A percentile compares a stretch with the other conserved stretches of the same genome.
These are phyloP conservation scores for Globisporangium paddicum DNA, from an alignment of 352 stramenopile genomes.

Conservation along the genomic window DNA sequence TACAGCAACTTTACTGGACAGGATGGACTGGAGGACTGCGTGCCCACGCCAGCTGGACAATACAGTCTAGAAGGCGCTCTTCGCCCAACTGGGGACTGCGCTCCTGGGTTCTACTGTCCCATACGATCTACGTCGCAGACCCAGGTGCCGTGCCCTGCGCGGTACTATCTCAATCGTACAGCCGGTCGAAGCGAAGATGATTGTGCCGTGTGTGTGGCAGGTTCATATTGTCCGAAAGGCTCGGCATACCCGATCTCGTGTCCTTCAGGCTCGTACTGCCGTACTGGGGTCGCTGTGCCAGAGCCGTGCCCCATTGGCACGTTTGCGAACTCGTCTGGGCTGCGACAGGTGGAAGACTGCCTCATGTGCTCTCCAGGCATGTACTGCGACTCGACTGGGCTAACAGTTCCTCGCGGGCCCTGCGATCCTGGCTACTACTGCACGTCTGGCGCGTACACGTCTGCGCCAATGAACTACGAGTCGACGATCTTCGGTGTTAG, in stretches of 20 bases:
- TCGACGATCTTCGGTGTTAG: slow-evolving; percentile 56
- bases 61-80: slow-evolving; percentile 65
- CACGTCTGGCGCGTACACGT: slow-evolving; percentile 83
- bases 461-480: slow-evolving; percentile 81
- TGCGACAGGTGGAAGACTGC: slow-evolving; percentile 85
- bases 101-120: slow-evolving; percentile 85
- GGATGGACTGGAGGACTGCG: slow-evolving; percentile 69
- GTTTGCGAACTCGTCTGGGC: slow-evolving; percentile 74
- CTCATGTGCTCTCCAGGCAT: slow-evolving; percentile 80
- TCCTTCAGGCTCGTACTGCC: slow-evolving; percentile 84
- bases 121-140: slow-evolving; percentile 54
- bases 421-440: slow-evolving; percentile 93
- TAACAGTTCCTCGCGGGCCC: slow-evolving; percentile 63
- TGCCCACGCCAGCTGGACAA: slow-evolving; percentile 60
- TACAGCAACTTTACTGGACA: slow-evolving; percentile 82
- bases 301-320: slow-evolving; percentile 89
- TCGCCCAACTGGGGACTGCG: slow-evolving; percentile 48
- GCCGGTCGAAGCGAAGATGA: slow-evolving; percentile 62
- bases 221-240: slow-evolving; percentile 59
- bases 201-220: slow-evolving; percentile 67
- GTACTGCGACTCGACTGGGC: slow-evolving; percentile 87
- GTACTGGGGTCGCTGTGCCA: slow-evolving; percentile 64
- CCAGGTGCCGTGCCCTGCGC: slow-evolving; percentile 69
- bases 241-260: slow-evolving; percentile 63
- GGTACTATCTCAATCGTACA: slow-evolving; percentile 72